These are phyloP conservation scores for Elongisporangium anandrum DNA, from an alignment of 352 stramenopile species.

Conservation along the genomic window DNA sequence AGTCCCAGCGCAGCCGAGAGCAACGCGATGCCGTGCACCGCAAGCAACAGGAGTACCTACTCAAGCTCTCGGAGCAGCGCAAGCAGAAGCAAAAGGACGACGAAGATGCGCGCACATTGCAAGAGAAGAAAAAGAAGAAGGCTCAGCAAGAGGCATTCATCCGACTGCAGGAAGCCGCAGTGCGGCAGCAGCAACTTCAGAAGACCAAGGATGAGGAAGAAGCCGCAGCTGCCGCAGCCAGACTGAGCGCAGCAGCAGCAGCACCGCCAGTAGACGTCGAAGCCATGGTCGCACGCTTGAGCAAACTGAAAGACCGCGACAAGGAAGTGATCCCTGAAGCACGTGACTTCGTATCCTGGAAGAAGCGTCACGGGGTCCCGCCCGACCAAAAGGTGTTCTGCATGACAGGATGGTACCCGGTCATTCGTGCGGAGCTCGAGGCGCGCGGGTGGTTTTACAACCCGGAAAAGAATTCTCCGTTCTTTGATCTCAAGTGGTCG, in stretches of 20 bases:
- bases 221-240: conserved; percentile 20
- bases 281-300: conserved; percentile 75
- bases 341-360: conserved; percentile 87
- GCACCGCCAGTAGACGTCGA: conserved; percentile 37
- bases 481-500: conserved; percentile 92
- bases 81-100: conserved; percentile 68
- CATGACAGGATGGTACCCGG: conserved; percentile 91
- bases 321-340: conserved; percentile 57
- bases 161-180: conserved; percentile 48
- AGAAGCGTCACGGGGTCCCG: conserved; percentile 78
- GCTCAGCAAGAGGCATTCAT: conserved; percentile 51
- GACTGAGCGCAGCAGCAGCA: conserved; percentile 17
- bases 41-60: conserved; percentile 71
- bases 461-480: conserved; percentile 69
- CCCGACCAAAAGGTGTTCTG: conserved; percentile 85
- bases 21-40: conserved; percentile 42
- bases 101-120: conserved; percentile 44
- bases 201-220: conserved; percentile 33
- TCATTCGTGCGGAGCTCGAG: conserved; percentile 86
- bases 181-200: conserved; percentile 18
- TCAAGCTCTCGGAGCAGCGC: conserved; percentile 52
- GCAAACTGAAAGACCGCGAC: conserved; percentile 68
- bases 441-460: conserved; percentile 90
- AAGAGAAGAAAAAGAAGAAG: conserved; percentile 50
- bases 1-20: conserved; percentile 31